A percentile compares a stretch with the other conserved stretches of the same genome.
Conservation (phyloP, 2,329 filamentous ascomycete species). For the Fusarium verrucosum region DNA sequence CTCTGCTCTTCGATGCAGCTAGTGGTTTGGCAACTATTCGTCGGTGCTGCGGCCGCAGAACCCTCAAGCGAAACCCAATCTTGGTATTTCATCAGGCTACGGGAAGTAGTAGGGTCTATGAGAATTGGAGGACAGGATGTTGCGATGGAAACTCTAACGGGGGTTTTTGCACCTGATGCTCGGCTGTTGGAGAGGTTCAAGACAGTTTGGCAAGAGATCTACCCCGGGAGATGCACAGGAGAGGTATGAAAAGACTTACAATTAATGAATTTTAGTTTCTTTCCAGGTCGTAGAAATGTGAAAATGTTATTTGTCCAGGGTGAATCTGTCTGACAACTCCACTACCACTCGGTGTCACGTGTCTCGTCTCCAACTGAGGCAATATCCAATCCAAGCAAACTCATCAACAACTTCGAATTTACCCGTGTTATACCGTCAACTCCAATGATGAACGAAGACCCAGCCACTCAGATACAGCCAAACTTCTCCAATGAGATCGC, state of each 20-base stretch:
- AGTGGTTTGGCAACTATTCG: slow-evolving; percentile 35
- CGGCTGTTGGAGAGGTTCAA: neutral
- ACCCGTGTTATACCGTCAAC: too few species aligned
- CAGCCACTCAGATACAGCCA: neutral
- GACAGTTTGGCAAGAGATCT: slow-evolving; percentile 11
- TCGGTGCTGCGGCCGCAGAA: slow-evolving; percentile 26
- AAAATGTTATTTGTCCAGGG: accelerated
- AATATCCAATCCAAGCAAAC: neutral
- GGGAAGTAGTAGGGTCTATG: slow-evolving; percentile 3
- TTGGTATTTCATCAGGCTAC: slow-evolving; percentile 15
- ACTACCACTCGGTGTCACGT: slow-evolving; percentile 4
- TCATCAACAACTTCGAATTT: neutral
- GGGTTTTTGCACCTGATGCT: neutral
- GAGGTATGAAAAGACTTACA: neutral
- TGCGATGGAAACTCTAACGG: neutral
- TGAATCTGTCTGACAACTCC: neutral
- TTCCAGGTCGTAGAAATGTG: neutral
- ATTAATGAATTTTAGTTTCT: neutral
- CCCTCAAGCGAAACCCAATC: neutral
- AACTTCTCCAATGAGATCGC: accelerated
- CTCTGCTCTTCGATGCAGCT: slow-evolving; percentile 31
- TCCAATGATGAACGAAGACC: neutral
- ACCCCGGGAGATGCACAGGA: neutral
- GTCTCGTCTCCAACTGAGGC: neutral
- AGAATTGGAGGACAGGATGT: neutral